These are phyloP conservation scores for Apiospora sp. DNA, from an alignment of 2,329 filamentous ascomycete species.

Conservation along the genomic window DNA sequence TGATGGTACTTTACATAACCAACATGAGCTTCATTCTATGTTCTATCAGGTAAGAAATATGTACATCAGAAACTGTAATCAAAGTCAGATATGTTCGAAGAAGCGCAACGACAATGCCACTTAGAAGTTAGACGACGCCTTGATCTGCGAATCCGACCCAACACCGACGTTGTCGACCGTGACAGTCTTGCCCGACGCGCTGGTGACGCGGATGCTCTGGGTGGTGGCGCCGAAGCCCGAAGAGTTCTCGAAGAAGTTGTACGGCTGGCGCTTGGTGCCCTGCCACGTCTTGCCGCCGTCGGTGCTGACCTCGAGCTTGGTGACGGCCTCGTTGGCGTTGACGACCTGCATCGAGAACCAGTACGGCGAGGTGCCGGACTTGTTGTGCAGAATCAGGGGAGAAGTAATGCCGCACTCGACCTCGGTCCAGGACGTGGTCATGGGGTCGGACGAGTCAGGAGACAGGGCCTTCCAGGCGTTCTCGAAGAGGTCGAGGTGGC, in stretches of 20 bases:
- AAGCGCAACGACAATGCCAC: background rate
- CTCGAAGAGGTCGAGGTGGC: conserved; percentile 55
- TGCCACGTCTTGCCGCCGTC: conserved; percentile 67
- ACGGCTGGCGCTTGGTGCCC: conserved; percentile 58
- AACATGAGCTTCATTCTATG: background rate
- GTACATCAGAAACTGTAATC: background rate
- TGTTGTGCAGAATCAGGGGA: conserved; percentile 53
- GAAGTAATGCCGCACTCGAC: conserved; percentile 51
- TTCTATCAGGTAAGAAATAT: background rate
- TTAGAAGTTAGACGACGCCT: conserved; percentile 35
- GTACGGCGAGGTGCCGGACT: conserved; percentile 51
- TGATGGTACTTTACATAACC: background rate
- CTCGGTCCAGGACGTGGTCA: conserved; percentile 50
- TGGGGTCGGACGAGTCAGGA: conserved; percentile 44
- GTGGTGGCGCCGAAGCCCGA: conserved; percentile 62
- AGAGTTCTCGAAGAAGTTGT: conserved; percentile 69
- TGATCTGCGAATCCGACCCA: conserved; percentile 34
- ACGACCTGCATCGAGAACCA: conserved; percentile 68
- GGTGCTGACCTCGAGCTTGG: conserved; percentile 66
- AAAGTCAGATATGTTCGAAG: background rate
- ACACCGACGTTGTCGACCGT: conserved; percentile 59
- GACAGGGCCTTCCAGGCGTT: conserved; percentile 50
- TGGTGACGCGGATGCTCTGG: conserved; percentile 65
- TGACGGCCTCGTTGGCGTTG: conserved; percentile 65
- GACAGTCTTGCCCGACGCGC: conserved; percentile 57